Base-by-base conservation (phyloP, 768 basidiomycete species). In the Tylopilus sp. region DNA sequence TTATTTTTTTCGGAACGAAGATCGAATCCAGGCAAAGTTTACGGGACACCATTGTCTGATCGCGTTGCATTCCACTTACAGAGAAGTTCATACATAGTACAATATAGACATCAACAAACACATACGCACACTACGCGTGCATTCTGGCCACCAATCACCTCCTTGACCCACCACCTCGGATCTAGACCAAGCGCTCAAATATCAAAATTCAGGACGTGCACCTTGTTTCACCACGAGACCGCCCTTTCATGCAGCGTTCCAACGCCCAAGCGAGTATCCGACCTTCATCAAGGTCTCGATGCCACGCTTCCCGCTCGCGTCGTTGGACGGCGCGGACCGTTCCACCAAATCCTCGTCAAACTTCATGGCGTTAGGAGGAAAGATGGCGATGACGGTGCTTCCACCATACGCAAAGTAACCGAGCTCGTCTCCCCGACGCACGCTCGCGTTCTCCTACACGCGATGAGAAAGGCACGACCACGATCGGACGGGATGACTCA, bases 371-470 rank as follows among this genome's bases (percentile, higher is more conserved):
- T 78, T 77, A 29, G 70, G 71, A 4, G 85, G 83, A 68, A 86
- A 86, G 17, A 89, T 63, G 19, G 66, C 74, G 26, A 89, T 77
- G 29, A 84, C 57, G 2, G 89, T 90, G 59, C 85, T 87, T n/a
- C 89, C 89, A 1, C 89, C 89, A 63, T 90, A 91, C 25, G 84
- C 79, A 58, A 85, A 85, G 59, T 79, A 76, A 54, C 84, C 84
- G 0, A 86, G 73, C 68, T 85, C 82, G 29, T 86, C 83, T 40
- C 87, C 89, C 52, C 81, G 81, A 43, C 81, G 76, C 14, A 91
- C 69, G 40, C 66, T 69, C 40, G 77, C 71, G 10, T 77, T 75
- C 53, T 78, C 74, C 67, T 79, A 31, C 52, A 14, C 9, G 10
- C 14, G 22, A 42, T 59, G 25, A 58, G 29, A 2, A 29, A 46